Base-by-base conservation (phyloP, 2,329 filamentous ascomycete species). In the Arthroderma sp. region DNA sequence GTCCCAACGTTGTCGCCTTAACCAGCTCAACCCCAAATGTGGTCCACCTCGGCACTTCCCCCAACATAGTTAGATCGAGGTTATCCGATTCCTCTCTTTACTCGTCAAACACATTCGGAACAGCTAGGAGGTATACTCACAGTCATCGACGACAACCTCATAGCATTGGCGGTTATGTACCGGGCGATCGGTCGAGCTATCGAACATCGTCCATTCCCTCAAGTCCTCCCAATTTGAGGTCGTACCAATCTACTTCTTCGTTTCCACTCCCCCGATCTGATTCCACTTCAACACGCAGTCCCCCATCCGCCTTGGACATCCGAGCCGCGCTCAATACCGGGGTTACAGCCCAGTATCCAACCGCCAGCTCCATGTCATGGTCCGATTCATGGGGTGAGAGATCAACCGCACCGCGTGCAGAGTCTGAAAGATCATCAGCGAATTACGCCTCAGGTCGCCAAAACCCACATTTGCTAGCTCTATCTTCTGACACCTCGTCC, bases 401-500 rank as follows among this genome's bases (percentile, higher is more conserved):
- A n/a, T 60, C 60, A 0, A 49, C 51, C 9, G 51, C 53, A 11
- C 41, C 48, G 31, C 15, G 15, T 22, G 15, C 15, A 22, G 15
- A 22, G 15, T 22, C 15, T 22, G 15, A 22, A 22, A 22, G 15
- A 22, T 22, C 15, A 22, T 22, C 15, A 3, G 15, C 15, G 15
- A 22, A 22, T 22, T 22, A 22, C 3, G 15, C 59, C 15, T 57
- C 59, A 9, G 56, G 60, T 15, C 60, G 59, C 43, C 66, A 65
- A 56, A 64, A 64, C 44, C 63, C 64, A 40, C 63, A 66, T 38
- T 54, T 71, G 27, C 70, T 68, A 8, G 65, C 65, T 6, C 64
- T 70, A 4, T 64, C 64, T 2, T 70, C 69, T 11, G 62, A 64
- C 45, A 62, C 58, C 57, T 65, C 63, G 8, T 59, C 56, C 9